A percentile compares a stretch with the other conserved stretches of the same genome.
Conservation (phyloP, 306 rosid species). For the Rosa multiflora region DNA sequence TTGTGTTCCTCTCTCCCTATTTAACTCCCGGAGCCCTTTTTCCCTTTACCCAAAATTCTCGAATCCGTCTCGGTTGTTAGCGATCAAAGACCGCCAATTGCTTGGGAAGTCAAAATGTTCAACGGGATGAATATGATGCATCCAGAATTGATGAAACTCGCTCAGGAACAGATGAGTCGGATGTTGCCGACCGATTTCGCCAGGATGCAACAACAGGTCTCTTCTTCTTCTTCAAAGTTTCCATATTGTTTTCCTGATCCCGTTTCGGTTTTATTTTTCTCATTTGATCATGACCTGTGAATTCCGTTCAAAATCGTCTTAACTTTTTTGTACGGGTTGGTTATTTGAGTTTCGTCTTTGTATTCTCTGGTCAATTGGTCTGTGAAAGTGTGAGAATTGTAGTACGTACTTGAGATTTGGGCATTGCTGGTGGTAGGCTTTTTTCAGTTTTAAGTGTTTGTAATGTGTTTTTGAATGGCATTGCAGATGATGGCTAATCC, state of each 20-base stretch:
- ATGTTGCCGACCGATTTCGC: conserved; percentile 91
- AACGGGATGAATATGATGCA: conserved; percentile 86
- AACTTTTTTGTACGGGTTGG: too few relatives aligned
- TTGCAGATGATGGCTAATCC: conserved; percentile 97
- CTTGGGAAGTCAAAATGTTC: conserved; percentile 26
- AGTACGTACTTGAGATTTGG: too few relatives aligned
- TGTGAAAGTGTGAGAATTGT: background rate
- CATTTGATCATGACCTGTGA: too few relatives aligned
- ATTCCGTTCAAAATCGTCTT: too few relatives aligned
- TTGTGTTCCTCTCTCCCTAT: background rate
- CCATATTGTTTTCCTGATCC: background rate
- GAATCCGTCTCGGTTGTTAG: background rate
- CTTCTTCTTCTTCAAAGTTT: background rate
- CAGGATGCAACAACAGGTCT: conserved; percentile 88
- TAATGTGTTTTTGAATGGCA: conserved; percentile 9
- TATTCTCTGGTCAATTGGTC: background rate
- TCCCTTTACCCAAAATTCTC: background rate
- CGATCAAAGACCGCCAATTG: background rate
- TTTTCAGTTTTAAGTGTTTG: background rate
- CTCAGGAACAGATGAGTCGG: conserved; percentile 98
- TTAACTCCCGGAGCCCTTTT: background rate
- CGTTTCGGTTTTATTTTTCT: too few relatives aligned
- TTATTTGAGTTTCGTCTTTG: too few relatives aligned
- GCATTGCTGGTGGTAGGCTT: too few relatives aligned
- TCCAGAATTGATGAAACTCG: conserved; percentile 82